Evolutionary conservation across 2,329 filamentous ascomycete genomes (phyloP).

Genomic region (Xylariaceae sp.): DNA sequence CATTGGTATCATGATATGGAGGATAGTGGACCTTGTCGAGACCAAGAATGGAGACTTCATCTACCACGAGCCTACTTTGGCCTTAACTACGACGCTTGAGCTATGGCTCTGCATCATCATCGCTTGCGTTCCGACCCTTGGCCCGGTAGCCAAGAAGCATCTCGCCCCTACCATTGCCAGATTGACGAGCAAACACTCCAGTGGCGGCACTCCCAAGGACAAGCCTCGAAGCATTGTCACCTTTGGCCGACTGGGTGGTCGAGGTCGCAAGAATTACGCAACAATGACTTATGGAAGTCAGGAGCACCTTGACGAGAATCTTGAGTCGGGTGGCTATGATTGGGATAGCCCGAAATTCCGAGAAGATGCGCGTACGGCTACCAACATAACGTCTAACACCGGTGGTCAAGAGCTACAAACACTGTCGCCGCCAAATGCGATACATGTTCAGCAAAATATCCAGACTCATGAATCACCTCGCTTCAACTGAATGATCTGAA

Average conservation of each 20-base stretch:
- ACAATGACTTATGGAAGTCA: background rate
- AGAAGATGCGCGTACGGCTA: no score
- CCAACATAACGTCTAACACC: no score
- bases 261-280: background rate
- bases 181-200: background rate
- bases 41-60: background rate
- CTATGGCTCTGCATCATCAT: background rate
- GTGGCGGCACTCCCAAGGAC: background rate
- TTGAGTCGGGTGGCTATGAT: no score
- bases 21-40: background rate
- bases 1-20: background rate
- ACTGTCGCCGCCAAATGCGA: no score
- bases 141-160: background rate
- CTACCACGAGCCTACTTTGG: background rate
- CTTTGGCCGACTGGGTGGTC: background rate
- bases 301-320: background rate
- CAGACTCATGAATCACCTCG: no score
- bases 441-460: no score
- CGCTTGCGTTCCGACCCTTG: background rate
- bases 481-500: no score
- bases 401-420: no score
- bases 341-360: no score
- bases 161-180: background rate
- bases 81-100: background rate
- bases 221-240: background rate